Base-by-base conservation (phyloP, 306 rosid species). In the Pueraria montana region DNA sequence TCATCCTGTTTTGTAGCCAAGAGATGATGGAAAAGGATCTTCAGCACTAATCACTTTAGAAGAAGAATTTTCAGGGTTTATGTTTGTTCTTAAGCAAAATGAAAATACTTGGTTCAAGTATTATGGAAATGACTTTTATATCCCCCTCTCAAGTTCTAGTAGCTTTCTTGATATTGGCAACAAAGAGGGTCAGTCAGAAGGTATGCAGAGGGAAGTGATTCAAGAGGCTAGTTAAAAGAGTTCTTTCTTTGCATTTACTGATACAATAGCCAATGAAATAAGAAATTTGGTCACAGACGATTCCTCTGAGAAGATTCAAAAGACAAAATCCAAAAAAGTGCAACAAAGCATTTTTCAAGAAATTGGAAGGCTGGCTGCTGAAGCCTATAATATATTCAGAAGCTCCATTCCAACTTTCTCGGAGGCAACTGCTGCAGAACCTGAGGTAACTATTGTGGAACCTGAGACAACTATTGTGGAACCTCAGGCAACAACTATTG, bases 301-400 rank as follows among this genome's bases (percentile, higher is more conserved):
- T 80, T 86, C 91, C 71, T 79, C 88, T 71, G 88, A 85, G 81
- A 91, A 87, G 80, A 79, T 13, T 52, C 85, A 0, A 80, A 85
- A 53, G 90, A 84, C 63, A 76, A 91, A 87, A 86, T 65, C 88
- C 24, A 89, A 87, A 81, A 90, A 89, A 86, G 87, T 84, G 42
- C 88, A 83, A 89, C 90, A 80, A 86, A 80, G 49, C 80, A 90
- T 92, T 84, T 91, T 94, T 84, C 88, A 84, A 73, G 92, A 92
- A 84, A 94, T 92, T 58, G 94, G 92, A 85, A 92, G 88, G 74
- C 86, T 92, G 66, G 97, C 96, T 62, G 90, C 98, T 56, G 98
- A 92, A 86, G 98, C 96, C 81, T 94, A 89, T 81, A 81, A 87
- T 72, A 85, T 94, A 58, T 94, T 94, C 88, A 89, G 92, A 88